Conservation (phyloP, 169 alveolate genomes). For the Nephromyces sp. region DNA sequence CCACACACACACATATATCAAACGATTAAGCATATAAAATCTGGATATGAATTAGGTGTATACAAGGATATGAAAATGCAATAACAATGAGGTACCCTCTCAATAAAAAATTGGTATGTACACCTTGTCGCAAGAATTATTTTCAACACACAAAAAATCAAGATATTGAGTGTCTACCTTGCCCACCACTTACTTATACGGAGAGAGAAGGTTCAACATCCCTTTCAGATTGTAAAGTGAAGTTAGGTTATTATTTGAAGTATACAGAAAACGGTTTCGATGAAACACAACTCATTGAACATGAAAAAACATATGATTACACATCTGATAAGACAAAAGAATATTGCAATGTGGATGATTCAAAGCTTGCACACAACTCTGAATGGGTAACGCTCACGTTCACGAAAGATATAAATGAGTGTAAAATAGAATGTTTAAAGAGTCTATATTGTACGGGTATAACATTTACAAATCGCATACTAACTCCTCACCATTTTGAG, state of each 20-base stretch:
- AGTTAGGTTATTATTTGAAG: background rate
- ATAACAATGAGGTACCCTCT: background rate
- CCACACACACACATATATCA: too few relatives aligned
- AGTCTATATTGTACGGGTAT: background rate
- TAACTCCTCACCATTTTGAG: background rate
- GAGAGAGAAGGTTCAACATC: background rate
- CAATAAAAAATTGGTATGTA: background rate
- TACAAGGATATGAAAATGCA: background rate
- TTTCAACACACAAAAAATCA: background rate
- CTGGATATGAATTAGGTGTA: too few relatives aligned
- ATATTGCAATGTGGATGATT: too few relatives aligned
- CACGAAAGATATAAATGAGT: too few relatives aligned
- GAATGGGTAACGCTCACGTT: too few relatives aligned
- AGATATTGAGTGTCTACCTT: background rate
- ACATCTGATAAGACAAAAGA: background rate
- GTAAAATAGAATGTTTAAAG: background rate
- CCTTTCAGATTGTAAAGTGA: background rate
- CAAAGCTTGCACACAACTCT: too few relatives aligned
- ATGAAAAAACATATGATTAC: background rate
- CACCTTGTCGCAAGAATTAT: background rate
- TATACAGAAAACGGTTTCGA: background rate
- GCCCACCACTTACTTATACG: background rate
- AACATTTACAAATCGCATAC: background rate
- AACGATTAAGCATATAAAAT: too few relatives aligned
- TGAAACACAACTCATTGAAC: too few relatives aligned